Evolutionary conservation across 257 asterid species (phyloP).

Genomic region (Solanum acaule): DNA sequence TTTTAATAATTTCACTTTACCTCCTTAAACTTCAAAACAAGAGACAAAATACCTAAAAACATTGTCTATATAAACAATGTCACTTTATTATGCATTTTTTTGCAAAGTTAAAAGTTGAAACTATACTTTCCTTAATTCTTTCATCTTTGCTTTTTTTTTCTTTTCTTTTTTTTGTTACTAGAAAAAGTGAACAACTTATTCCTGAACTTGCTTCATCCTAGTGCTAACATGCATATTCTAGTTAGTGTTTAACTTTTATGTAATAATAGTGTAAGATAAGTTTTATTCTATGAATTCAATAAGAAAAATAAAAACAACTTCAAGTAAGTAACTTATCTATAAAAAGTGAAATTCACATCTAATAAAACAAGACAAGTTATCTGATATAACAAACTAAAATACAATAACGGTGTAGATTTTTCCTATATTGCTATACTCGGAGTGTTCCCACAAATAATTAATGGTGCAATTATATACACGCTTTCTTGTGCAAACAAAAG

Average conservation of each 20-base stretch:
- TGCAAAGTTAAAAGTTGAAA: neutral
- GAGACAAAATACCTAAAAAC: neutral
- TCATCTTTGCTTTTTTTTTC: neutral
- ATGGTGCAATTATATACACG: neutral
- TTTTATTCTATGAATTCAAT: neutral
- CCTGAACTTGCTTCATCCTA: neutral
- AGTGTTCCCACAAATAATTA: neutral
- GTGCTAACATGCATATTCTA: neutral
- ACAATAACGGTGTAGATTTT: neutral
- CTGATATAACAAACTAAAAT: neutral
- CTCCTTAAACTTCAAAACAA: neutral
- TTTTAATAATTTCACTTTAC: neutral
- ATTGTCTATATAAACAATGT: neutral
- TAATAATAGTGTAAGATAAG: neutral
- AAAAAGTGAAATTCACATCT: neutral
- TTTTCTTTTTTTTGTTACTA: neutral
- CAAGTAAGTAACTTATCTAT: neutral
- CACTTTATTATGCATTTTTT: neutral
- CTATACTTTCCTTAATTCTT: neutral
- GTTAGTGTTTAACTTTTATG: neutral
- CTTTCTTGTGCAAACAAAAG: neutral
- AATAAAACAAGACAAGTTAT: neutral
- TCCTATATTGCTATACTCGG: neutral
- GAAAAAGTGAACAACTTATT: neutral
- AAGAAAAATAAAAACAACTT: neutral